Percentiles rank a stretch among this genome's conserved stretches.
Conservation (phyloP, 2,329 filamentous ascomycete species). For the Trichoderma cornu-damae region DNA sequence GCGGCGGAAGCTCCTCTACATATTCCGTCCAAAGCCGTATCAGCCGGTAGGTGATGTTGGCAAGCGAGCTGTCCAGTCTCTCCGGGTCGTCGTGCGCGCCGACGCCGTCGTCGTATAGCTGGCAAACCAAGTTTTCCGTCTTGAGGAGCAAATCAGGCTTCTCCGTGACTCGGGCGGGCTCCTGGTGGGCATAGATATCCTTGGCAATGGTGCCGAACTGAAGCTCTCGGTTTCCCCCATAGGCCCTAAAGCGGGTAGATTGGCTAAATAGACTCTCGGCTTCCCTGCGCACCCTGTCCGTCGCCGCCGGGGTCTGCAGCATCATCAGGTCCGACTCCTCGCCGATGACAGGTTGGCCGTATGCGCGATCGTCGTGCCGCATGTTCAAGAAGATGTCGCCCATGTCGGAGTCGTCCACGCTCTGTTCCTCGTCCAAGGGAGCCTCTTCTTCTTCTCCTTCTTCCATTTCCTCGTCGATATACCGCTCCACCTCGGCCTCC, state of each 20-base stretch:
- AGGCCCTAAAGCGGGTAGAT: slow-evolving; percentile 43
- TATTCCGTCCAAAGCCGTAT: slow-evolving; percentile 53
- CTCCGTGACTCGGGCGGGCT: slow-evolving; percentile 60
- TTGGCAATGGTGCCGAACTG: slow-evolving; percentile 68
- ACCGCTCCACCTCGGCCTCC: slow-evolving; percentile 35
- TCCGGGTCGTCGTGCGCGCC: slow-evolving; percentile 52
- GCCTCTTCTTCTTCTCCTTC: slow-evolving; percentile 32
- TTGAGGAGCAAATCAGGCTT: slow-evolving; percentile 65
- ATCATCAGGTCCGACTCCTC: slow-evolving; percentile 51
- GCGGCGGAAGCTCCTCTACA: slow-evolving; percentile 43
- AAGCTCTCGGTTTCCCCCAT: slow-evolving; percentile 49
- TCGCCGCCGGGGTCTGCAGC: slow-evolving; percentile 51
- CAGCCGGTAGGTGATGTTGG: slow-evolving; percentile 49
- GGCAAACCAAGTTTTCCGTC: slow-evolving; percentile 66
- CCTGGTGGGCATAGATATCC: slow-evolving; percentile 55
- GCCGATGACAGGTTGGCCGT: slow-evolving; percentile 37
- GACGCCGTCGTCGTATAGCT: slow-evolving; percentile 59
- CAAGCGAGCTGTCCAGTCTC: slow-evolving; percentile 52
- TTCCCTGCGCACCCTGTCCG: slow-evolving; percentile 48
- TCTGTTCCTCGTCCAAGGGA: slow-evolving; percentile 35
- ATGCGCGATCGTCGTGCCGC: slow-evolving; percentile 39
- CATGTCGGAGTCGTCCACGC: slow-evolving; percentile 39
- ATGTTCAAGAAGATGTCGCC: slow-evolving; percentile 49
- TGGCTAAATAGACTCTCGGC: slow-evolving; percentile 53
- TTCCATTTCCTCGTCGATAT: slow-evolving; percentile 36